phyloP scores from a whole-genome alignment of 345 rosid genomes.

The Trapa bicornis region DNA sequence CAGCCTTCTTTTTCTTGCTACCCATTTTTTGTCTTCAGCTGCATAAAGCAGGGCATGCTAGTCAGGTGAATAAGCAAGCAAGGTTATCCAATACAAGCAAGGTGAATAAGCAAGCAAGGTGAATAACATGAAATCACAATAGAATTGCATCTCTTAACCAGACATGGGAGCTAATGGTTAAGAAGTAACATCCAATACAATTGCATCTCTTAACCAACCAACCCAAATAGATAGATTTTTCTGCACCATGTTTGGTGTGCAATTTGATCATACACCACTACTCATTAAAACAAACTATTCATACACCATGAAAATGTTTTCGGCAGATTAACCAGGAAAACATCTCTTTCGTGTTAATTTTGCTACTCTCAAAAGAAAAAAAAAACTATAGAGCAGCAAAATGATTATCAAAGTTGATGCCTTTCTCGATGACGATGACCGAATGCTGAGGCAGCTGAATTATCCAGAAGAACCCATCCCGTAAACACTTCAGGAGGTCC shows the following conservation, averaged over 20 bases:
- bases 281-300: not conserved
- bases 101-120: not conserved
- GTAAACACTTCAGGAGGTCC: not conserved
- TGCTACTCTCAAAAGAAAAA: no score
- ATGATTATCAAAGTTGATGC: not conserved
- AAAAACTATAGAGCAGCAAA: not conserved
- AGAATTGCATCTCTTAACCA: not conserved
- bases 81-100: no score
- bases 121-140: not conserved
- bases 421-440: not conserved
- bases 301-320: no score
- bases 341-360: not conserved
- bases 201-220: not conserved
- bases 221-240: not conserved
- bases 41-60: not conserved
- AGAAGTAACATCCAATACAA: no score
- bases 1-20: conserved; percentile 80
- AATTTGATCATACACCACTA: not conserved
- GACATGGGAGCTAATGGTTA: no score
- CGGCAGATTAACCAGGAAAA: no score
- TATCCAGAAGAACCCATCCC: not conserved
- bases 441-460: not conserved
- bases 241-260: not conserved
- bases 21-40: conserved; percentile 36
- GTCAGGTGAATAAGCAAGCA: not conserved